A percentile compares a stretch with the other conserved stretches of the same genome.
These are phyloP conservation scores for Grosmannia penicillata DNA, from an alignment of 2,329 filamentous ascomycete species.

Conservation along the genomic window DNA sequence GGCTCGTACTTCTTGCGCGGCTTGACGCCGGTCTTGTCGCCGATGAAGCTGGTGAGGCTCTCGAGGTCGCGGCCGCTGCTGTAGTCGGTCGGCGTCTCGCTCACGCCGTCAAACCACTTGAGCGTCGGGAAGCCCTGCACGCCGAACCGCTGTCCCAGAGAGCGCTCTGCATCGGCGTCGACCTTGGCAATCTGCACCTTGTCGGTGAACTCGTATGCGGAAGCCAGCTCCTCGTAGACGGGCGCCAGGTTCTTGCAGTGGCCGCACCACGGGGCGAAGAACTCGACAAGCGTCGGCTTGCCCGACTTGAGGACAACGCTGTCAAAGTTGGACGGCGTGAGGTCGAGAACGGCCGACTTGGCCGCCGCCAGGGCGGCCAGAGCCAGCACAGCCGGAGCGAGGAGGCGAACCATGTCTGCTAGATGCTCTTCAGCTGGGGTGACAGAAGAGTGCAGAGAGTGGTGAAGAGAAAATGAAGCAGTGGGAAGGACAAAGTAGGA, in stretches of 20 bases:
- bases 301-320: conserved; percentile 74
- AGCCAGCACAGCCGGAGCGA: conserved; percentile 43
- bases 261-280: conserved; percentile 97
- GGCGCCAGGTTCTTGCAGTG: conserved; percentile 98
- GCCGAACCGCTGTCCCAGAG: conserved; percentile 71
- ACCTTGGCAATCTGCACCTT: conserved; percentile 87
- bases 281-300: conserved; percentile 92
- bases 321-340: conserved; percentile 86
- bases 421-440: neutral
- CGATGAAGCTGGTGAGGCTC: conserved; percentile 64
- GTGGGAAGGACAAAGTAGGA: neutral
- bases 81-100: conserved; percentile 72
- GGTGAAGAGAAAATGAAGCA: neutral
- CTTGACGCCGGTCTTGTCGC: conserved; percentile 75
- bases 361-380: conserved; percentile 41
- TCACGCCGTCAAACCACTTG: conserved; percentile 97
- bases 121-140: conserved; percentile 92
- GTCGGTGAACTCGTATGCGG: conserved; percentile 54
- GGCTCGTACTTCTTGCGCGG: conserved; percentile 59
- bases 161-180: conserved; percentile 79
- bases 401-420: conserved; percentile 38
- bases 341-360: conserved; percentile 75
- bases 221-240: conserved; percentile 80
- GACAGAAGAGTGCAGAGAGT: neutral
- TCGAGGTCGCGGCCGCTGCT: conserved; percentile 77